These are phyloP conservation scores for Auxenochlorella pyrenoidosa DNA, from an alignment of 139 green algal genomes.

Conservation along the genomic window DNA sequence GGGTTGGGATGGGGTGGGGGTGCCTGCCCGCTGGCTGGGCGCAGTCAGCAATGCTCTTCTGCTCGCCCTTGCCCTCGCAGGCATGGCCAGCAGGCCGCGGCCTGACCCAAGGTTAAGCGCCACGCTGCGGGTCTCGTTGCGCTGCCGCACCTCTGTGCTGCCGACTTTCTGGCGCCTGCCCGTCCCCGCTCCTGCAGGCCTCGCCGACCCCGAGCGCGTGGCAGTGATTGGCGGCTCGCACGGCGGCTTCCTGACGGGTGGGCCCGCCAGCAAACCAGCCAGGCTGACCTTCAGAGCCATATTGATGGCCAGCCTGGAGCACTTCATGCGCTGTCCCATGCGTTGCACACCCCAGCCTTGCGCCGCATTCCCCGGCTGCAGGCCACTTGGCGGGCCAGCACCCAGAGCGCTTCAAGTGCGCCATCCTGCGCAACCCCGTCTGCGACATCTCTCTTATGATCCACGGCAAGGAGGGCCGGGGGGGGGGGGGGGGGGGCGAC, in stretches of 20 bases:
- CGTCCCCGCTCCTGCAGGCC: conserved; percentile 45
- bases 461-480: conserved; percentile 21
- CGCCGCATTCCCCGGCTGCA: no score
- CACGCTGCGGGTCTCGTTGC: no score
- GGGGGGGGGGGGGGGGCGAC: not conserved
- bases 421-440: conserved; percentile 93
- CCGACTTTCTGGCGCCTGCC: not conserved
- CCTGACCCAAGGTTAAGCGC: no score
- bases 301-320: no score
- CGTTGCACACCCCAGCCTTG: no score
- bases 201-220: conserved; percentile 64
- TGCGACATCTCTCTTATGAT: conserved; percentile 90
- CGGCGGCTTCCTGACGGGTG: conserved; percentile 88
- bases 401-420: conserved; percentile 71
- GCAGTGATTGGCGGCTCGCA: conserved; percentile 88
- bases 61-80: no score
- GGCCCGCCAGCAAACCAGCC: no score
- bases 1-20: no score
- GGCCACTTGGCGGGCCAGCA: conserved; percentile 90
- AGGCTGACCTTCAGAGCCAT: no score
- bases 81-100: no score
- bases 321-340: no score
- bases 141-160: not conserved
- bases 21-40: not conserved
- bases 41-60: not conserved